Evolutionary conservation across 345 rosid genomes (phyloP).

Genomic region (Corchorus olitorius): DNA sequence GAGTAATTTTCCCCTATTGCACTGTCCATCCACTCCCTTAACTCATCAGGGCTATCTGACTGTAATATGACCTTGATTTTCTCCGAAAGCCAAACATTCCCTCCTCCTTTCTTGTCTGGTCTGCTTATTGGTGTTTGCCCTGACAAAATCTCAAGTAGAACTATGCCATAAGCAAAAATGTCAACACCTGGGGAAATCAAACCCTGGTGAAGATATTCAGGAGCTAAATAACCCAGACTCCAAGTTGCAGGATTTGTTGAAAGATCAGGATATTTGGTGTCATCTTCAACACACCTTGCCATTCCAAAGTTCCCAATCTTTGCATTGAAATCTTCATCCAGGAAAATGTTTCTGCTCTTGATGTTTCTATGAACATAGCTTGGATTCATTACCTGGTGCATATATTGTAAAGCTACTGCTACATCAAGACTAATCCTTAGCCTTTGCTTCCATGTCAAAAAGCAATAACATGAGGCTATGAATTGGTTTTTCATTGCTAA

Average conservation of each 20-base stretch:
- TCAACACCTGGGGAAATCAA: constrained; percentile 56
- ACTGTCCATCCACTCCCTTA: constrained; percentile 72
- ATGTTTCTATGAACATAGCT: constrained; percentile 71
- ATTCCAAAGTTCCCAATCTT: constrained; percentile 80
- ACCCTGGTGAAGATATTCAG: constrained; percentile 58
- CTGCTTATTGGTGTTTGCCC: constrained; percentile 60
- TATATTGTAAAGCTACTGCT: constrained; percentile 79
- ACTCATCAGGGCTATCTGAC: constrained; percentile 52
- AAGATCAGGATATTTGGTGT: constrained; percentile 28
- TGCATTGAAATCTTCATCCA: constrained; percentile 88
- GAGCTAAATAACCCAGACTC: constrained; percentile 52
- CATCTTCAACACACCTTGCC: constrained; percentile 53
- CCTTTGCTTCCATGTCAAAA: constrained; percentile 90
- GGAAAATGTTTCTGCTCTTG: constrained; percentile 72
- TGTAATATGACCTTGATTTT: constrained; percentile 42
- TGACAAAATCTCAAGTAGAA: constrained; percentile 67
- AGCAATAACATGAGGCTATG: constrained; percentile 87
- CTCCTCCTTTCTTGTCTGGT: constrained; percentile 46
- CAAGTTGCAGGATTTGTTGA: constrained; percentile 40
- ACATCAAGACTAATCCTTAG: constrained; percentile 80
- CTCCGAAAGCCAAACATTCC: constrained; percentile 42
- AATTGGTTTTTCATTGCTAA: constrained; percentile 91
- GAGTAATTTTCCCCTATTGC: constrained; percentile 77
- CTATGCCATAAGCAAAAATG: constrained; percentile 70
- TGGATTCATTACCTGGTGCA: constrained; percentile 81